These are phyloP conservation scores for Berkeleyomyces rouxiae DNA, from an alignment of 2,329 filamentous ascomycete species.

Conservation along the genomic window DNA sequence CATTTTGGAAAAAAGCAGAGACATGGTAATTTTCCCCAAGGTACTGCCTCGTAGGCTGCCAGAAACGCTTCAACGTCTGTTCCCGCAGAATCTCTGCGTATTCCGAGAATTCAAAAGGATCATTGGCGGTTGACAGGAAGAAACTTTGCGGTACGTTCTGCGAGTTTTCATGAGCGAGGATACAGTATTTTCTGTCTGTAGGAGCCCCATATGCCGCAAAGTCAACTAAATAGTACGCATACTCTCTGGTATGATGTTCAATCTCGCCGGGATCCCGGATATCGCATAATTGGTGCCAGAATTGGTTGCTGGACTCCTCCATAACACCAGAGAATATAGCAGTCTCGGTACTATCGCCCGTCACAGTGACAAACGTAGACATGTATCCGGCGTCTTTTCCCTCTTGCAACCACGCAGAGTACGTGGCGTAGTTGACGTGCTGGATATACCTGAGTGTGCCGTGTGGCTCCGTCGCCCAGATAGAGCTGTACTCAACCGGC, in stretches of 20 bases:
- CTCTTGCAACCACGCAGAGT: conserved; percentile 12
- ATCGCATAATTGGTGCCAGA: conserved; percentile 13
- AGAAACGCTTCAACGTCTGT: conserved; percentile 14
- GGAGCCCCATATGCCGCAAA: conserved; percentile 14
- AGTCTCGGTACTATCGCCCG: conserved; percentile 7
- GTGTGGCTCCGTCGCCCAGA: conserved; percentile 11
- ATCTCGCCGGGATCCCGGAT: neutral
- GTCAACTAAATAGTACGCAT: neutral
- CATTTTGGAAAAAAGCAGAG: neutral
- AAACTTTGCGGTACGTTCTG: neutral
- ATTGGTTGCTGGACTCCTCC: conserved; percentile 12
- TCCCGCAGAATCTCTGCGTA: conserved; percentile 1
- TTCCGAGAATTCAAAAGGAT: conserved; percentile 1
- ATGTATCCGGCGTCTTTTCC: conserved; percentile 13
- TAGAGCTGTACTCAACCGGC: conserved; percentile 10
- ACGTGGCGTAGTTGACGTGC: conserved; percentile 10
- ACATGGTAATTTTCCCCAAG: conserved; percentile 12
- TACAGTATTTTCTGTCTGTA: conserved; percentile 11
- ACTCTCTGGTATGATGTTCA: too few species aligned
- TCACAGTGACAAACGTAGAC: conserved; percentile 13
- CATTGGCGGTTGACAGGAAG: conserved; percentile 2
- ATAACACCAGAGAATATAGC: conserved; percentile 14
- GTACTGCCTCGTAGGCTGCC: conserved; percentile 13
- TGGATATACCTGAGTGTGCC: conserved; percentile 8
- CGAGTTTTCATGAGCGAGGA: conserved; percentile 12